phyloP scores from a whole-genome alignment of 2,329 filamentous ascomycete species.

The Clonostachys chloroleuca region DNA sequence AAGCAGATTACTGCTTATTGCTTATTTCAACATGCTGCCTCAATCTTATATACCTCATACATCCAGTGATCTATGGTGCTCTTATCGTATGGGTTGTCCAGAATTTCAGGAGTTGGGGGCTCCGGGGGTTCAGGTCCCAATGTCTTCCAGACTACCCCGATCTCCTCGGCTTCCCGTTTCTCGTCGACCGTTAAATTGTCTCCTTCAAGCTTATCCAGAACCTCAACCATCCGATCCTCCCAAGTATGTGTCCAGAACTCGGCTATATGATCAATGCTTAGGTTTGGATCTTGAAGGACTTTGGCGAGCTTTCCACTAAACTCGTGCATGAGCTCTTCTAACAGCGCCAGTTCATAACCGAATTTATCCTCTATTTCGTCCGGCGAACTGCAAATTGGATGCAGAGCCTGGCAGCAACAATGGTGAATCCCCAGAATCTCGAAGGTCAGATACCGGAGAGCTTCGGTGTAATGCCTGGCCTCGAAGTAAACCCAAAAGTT shows the following conservation, averaged over 20 bases:
- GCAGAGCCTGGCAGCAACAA: not conserved
- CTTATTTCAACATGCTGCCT: not conserved
- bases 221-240: not conserved
- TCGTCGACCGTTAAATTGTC: not conserved
- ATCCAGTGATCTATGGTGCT: not conserved
- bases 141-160: not conserved
- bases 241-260: not conserved
- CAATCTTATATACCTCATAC: not conserved
- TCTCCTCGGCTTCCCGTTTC: not conserved
- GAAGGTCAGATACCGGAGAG: not conserved
- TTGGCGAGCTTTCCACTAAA: not conserved
- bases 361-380: not conserved
- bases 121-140: no score
- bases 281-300: not conserved
- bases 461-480: not conserved
- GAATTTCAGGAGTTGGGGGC: not conserved
- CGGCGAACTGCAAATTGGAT: not conserved
- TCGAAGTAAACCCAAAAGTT: not conserved
- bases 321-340: not conserved
- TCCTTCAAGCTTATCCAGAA: not conserved
- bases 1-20: no score
- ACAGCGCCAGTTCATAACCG: not conserved
- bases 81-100: not conserved
- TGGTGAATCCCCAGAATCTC: not conserved
- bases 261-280: not conserved